A percentile compares a stretch with the other conserved stretches of the same genome.
Evolutionary conservation across 352 stramenopile genomes (phyloP).

Genomic region (Globisporangium nagaii): DNA sequence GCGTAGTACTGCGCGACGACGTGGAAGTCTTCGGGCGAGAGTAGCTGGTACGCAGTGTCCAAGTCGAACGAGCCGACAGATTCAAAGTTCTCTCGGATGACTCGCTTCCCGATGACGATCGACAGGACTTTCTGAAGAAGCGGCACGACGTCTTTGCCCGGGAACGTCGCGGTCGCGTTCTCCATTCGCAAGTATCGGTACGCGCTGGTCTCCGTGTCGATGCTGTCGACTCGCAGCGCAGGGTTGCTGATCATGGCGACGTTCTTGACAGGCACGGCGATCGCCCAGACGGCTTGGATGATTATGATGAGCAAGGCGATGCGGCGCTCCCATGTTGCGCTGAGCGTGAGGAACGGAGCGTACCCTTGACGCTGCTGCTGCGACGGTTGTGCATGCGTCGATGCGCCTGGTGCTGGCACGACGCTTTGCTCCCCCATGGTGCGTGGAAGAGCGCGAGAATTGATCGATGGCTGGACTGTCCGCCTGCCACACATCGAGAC

Average conservation of each 20-base stretch:
- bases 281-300: conserved; percentile 24
- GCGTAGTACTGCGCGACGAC: conserved; percentile 23
- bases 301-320: conserved; percentile 15
- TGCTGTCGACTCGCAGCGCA: conserved; percentile 18
- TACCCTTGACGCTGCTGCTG: neutral
- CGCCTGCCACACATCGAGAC: no score
- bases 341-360: neutral
- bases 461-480: no score
- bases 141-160: conserved; percentile 11
- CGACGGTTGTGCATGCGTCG: neutral
- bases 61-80: conserved; percentile 17
- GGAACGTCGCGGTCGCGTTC: conserved; percentile 1
- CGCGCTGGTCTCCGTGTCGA: conserved; percentile 6
- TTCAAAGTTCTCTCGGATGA: conserved; percentile 23
- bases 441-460: no score
- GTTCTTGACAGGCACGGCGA: conserved; percentile 36
- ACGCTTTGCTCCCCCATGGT: neutral
- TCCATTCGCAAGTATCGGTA: conserved; percentile 5
- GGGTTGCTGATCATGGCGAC: conserved; percentile 29
- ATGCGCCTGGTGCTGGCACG: neutral
- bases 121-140: conserved; percentile 16
- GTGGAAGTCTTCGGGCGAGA: conserved; percentile 22
- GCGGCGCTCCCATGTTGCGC: conserved; percentile 6
- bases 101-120: conserved; percentile 14
- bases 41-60: conserved; percentile 20